phyloP scores from a whole-genome alignment of 208 protist genomes.

The Naegleria fowleri region DNA sequence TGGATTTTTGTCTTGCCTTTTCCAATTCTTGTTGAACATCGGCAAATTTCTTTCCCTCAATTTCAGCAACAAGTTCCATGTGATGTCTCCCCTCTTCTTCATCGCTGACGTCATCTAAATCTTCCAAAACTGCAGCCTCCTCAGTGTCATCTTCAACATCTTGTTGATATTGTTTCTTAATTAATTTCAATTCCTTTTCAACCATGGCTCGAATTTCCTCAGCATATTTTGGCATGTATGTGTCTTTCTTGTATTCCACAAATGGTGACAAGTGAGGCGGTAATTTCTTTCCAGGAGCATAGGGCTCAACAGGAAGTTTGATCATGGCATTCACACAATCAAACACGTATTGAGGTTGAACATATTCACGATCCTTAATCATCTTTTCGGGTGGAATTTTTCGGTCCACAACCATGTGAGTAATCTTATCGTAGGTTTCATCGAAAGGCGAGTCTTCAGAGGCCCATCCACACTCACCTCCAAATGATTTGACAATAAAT shows the following conservation, averaged over 20 bases:
- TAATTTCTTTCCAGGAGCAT: slow-evolving; percentile 73
- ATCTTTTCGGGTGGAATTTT: slow-evolving; percentile 43
- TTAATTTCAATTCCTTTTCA: not conserved
- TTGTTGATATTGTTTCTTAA: slow-evolving; percentile 7
- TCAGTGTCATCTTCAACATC: not conserved
- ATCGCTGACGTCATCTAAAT: not conserved
- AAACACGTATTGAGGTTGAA: slow-evolving; percentile 93
- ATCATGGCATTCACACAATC: slow-evolving; percentile 84
- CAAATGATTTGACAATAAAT: slow-evolving; percentile 74
- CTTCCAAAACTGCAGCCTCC: not conserved
- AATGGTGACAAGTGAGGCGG: slow-evolving; percentile 83
- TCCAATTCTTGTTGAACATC: not conserved
- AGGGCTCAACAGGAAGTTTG: slow-evolving; percentile 68
- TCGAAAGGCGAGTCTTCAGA: slow-evolving; percentile 41
- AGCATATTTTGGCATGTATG: slow-evolving; percentile 20
- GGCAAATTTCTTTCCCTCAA: not conserved
- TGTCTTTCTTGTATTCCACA: not conserved
- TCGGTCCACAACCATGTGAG: slow-evolving; percentile 73
- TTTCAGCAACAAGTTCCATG: not conserved
- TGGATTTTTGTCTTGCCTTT: not conserved
- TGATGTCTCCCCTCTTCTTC: slow-evolving; percentile 10
- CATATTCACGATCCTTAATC: slow-evolving; percentile 58
- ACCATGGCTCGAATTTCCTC: slow-evolving; percentile 15
- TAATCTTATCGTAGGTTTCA: slow-evolving; percentile 64
- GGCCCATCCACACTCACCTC: slow-evolving; percentile 60